phyloP scores from a whole-genome alignment of 305 asterid genomes.

The Fraxinus ornus region DNA sequence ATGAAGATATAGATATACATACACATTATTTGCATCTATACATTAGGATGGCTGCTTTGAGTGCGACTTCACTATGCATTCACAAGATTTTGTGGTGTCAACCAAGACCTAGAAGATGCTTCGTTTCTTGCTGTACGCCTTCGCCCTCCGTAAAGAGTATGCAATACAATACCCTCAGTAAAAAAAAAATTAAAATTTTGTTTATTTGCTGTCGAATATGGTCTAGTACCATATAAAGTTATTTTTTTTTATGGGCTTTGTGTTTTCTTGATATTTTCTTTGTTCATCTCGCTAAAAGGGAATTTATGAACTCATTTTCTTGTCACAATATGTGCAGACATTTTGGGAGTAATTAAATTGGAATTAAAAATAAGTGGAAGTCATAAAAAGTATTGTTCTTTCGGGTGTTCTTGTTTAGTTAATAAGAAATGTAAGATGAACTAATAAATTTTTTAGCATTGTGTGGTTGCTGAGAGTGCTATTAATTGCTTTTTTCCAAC shows the following conservation, averaged over 20 bases:
- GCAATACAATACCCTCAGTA: background rate
- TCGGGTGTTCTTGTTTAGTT: constrained; percentile 1
- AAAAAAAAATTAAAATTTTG: background rate
- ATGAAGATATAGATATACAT: background rate
- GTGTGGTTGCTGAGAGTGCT: background rate
- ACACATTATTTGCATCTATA: background rate
- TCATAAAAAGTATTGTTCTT: background rate
- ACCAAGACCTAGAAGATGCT: constrained; percentile 40
- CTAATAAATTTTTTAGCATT: constrained; percentile 3
- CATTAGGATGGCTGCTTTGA: constrained; percentile 52
- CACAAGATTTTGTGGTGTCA: constrained; percentile 45
- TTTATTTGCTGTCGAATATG: background rate
- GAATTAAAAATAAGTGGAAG: background rate
- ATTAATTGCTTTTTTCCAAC: background rate
- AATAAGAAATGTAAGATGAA: background rate
- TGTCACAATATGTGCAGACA: background rate
- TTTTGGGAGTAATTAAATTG: background rate
- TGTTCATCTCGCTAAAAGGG: background rate
- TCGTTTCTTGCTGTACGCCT: constrained; percentile 46
- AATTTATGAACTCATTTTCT: constrained; percentile 13
- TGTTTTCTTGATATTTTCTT: background rate
- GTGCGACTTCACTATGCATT: constrained; percentile 49
- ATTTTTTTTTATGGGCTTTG: background rate
- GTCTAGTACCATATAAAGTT: background rate
- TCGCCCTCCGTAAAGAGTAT: constrained; percentile 44